Conservation (phyloP, 1,139 yeast species). For the Geotrichum citri-aurantii region DNA sequence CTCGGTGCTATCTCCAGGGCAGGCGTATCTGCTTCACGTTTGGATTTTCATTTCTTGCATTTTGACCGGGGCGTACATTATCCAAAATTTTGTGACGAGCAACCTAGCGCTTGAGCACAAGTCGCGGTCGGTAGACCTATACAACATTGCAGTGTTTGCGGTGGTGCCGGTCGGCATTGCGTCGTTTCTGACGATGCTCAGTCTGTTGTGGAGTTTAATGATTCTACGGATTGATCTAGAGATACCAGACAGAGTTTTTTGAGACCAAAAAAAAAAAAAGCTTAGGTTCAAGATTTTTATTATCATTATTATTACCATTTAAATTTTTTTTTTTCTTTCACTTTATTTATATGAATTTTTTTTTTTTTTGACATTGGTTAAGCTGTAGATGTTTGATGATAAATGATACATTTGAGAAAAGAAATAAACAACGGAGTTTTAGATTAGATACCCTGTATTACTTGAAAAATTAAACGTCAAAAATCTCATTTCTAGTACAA, state of each 20-base stretch:
- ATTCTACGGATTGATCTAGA: constrained; percentile 71
- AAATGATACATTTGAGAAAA: no score
- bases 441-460: no score
- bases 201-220: constrained; percentile 64
- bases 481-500: no score
- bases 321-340: no score
- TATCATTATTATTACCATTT: no score
- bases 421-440: no score
- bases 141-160: constrained; percentile 88
- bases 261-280: no score
- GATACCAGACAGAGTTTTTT: constrained; percentile 2
- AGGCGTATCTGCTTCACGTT: constrained; percentile 68
- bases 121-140: constrained; percentile 49
- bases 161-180: constrained; percentile 97
- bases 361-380: no score
- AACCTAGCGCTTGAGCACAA: constrained; percentile 56
- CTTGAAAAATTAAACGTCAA: no score
- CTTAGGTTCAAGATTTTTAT: no score
- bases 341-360: no score
- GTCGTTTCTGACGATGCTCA: constrained; percentile 86
- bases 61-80: constrained; percentile 73
- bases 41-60: constrained; percentile 89
- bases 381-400: no score
- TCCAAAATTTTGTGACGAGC: constrained; percentile 85
- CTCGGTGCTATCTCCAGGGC: constrained; percentile 43